Conservation (phyloP, 768 basidiomycete genomes). For the Pulveroboletus sp. region DNA sequence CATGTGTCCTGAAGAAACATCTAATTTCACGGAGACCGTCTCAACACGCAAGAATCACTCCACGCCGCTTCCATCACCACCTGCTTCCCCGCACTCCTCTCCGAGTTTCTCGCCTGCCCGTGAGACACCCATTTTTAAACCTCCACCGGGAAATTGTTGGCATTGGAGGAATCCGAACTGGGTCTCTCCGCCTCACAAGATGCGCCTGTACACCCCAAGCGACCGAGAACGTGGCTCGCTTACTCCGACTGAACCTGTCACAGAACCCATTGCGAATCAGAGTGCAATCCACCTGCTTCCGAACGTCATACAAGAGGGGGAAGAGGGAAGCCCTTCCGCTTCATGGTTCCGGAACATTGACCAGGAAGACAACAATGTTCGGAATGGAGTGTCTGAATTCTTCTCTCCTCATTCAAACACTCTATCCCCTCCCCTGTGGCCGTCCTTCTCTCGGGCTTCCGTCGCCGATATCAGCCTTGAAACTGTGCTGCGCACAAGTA, state of each 20-base stretch:
- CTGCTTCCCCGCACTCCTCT: conserved; percentile 10
- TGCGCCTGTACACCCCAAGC: conserved; percentile 21
- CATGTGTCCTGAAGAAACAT: conserved; percentile 23
- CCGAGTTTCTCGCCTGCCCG: conserved; percentile 14
- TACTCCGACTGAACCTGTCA: conserved; percentile 28
- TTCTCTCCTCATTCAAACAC: conserved; percentile 17
- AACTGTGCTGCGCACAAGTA: conserved; percentile 26
- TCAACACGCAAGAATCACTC: conserved; percentile 17
- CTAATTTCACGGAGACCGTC: conserved; percentile 12
- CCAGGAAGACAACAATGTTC: conserved; percentile 8
- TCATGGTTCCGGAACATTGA: conserved; percentile 8
- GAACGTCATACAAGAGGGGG: conserved; percentile 10
- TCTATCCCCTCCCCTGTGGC: conserved; percentile 23
- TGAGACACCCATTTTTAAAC: conserved; percentile 19
- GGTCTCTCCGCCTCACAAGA: conserved; percentile 30
- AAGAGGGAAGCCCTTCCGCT: conserved; percentile 1
- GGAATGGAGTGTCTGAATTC: conserved; percentile 8
- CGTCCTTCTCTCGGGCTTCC: conserved; percentile 23
- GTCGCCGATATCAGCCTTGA: conserved; percentile 23
- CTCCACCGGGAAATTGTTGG: conserved; percentile 29
- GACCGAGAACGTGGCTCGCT: conserved; percentile 23
- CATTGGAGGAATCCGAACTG: conserved; percentile 34
- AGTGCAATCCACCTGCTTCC: not conserved
- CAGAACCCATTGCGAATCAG: conserved; percentile 13
- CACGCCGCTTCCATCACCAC: conserved; percentile 23